Evolutionary conservation across 2,329 filamentous ascomycete genomes (phyloP).

Genomic region (Phoma sp.): DNA sequence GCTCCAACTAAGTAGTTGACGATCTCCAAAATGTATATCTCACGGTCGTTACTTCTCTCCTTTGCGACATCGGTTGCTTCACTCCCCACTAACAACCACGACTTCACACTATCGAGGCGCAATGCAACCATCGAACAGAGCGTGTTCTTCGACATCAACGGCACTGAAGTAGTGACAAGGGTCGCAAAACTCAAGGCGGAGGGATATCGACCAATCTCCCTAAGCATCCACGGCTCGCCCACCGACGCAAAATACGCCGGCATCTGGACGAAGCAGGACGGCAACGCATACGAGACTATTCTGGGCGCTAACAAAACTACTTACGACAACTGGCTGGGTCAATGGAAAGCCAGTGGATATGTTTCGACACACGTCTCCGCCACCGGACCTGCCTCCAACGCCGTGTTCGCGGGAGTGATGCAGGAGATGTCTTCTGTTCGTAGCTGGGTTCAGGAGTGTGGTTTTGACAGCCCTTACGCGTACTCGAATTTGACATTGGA

Average conservation of each 20-base stretch:
- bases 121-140: conserved; percentile 19
- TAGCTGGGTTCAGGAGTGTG: conserved; percentile 22
- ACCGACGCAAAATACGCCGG: conserved; percentile 25
- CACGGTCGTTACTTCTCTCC: conserved; percentile 16
- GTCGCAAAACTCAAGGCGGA: conserved; percentile 20
- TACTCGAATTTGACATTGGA: conserved; percentile 12
- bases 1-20: not conserved
- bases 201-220: conserved; percentile 24
- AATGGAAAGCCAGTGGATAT: conserved; percentile 23
- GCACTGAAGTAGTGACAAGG: conserved; percentile 6
- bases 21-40: conserved; percentile 13
- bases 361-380: conserved; percentile 32
- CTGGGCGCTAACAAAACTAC: conserved; percentile 19
- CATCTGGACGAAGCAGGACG: conserved; percentile 25
- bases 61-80: conserved; percentile 15
- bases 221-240: conserved; percentile 24
- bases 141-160: conserved; percentile 18
- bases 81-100: conserved; percentile 7
- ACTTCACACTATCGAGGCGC: conserved; percentile 9
- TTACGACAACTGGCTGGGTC: conserved; percentile 26
- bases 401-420: conserved; percentile 31
- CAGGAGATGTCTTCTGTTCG: conserved; percentile 13
- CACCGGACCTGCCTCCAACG: conserved; percentile 23
- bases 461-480: conserved; percentile 13
- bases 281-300: conserved; percentile 23